phyloP scores from a whole-genome alignment of 2,329 filamentous ascomycete genomes.

The Fusarium scirpi region DNA sequence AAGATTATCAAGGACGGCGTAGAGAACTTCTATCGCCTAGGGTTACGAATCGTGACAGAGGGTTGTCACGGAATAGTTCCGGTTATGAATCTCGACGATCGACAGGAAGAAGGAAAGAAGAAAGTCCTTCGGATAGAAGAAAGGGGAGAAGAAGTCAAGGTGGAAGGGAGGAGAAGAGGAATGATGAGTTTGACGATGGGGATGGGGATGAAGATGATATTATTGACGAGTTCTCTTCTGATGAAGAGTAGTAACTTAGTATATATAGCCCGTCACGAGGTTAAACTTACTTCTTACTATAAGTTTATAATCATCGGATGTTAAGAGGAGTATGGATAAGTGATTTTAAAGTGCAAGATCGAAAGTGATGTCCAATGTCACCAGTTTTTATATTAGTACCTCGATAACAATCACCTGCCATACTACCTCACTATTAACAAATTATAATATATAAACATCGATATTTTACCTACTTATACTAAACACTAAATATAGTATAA shows the following conservation, averaged over 20 bases:
- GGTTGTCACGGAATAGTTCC: not conserved
- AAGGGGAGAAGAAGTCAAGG: not conserved
- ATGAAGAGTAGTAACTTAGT: not conserved
- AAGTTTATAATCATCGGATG: too few species aligned
- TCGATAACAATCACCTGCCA: not conserved
- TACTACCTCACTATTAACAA: too few species aligned
- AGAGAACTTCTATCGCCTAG: not conserved
- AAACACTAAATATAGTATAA: too few species aligned
- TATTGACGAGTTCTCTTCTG: not conserved
- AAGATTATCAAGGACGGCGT: not conserved
- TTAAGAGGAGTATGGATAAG: too few species aligned
- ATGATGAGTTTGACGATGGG: not conserved
- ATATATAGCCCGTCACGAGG: too few species aligned
- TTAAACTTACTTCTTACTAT: too few species aligned
- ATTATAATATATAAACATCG: too few species aligned
- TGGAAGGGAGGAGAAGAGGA: not conserved
- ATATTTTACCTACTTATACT: too few species aligned
- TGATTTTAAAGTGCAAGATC: too few species aligned
- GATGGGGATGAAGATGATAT: not conserved
- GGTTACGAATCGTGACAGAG: not conserved
- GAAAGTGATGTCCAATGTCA: too few species aligned
- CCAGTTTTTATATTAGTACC: not conserved
- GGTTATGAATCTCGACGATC: not conserved
- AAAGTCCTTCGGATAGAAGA: not conserved
- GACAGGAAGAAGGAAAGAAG: not conserved